Percentiles rank a stretch among this genome's conserved stretches.
phyloP scores from a whole-genome alignment of 371 early-diverging fungal species.

The Saksenaea oblongispora region DNA sequence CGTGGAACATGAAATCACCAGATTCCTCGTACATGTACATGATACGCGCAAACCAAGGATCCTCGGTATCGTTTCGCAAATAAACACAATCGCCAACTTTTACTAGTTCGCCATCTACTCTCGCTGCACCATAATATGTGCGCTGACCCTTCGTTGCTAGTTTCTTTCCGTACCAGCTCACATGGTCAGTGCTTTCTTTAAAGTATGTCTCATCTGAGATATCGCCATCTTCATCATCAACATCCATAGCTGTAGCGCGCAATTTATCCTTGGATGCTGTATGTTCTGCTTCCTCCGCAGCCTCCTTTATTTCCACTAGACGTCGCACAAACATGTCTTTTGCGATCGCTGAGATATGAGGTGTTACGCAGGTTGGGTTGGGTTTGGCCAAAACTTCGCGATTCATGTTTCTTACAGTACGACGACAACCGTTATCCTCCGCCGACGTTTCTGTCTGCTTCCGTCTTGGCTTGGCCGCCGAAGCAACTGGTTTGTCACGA shows the following conservation, averaged over 20 bases:
- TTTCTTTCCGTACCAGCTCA: conserved; percentile 12
- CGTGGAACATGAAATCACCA: conserved; percentile 31
- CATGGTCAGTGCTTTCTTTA: conserved; percentile 14
- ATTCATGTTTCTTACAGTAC: conserved; percentile 12
- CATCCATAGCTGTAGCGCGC: background rate
- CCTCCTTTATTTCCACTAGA: conserved; percentile 31
- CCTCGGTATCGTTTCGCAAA: conserved; percentile 20
- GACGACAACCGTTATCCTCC: conserved; percentile 1
- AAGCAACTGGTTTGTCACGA: background rate
- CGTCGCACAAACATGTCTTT: conserved; percentile 45
- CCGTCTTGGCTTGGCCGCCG: background rate
- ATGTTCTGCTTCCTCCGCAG: conserved; percentile 15
- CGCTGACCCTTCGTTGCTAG: conserved; percentile 2
- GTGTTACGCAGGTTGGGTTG: conserved; percentile 51
- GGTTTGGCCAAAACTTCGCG: conserved; percentile 8
- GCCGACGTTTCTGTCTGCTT: background rate
- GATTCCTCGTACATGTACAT: conserved; percentile 27
- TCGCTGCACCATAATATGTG: conserved; percentile 17
- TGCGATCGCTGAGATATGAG: conserved; percentile 45
- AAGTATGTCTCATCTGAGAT: background rate
- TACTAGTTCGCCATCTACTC: conserved; percentile 21
- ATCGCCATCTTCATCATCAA: background rate
- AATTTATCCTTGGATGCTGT: background rate
- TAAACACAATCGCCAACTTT: conserved; percentile 27
- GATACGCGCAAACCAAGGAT: conserved; percentile 27